Evolutionary conservation across 164 flowering plant genomes (phyloP), one percentile per base, ranked within the genome.

Genomic region (Annona squamosa): DNA sequence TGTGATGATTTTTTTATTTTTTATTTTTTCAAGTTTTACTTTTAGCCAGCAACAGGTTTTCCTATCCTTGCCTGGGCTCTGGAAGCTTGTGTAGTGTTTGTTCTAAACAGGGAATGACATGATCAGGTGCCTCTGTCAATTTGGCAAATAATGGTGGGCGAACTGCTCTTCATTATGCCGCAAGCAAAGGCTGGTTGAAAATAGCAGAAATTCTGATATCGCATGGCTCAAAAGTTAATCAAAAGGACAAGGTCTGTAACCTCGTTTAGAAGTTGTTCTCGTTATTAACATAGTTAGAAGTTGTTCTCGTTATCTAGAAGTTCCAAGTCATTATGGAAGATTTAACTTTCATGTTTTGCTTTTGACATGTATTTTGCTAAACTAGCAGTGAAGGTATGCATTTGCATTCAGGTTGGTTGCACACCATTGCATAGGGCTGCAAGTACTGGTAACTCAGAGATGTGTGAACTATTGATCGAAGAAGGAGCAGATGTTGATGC

Each of bases 401-500:
- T 37, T 67, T 48, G 13, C 48, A 0, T 83, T 69, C 81, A 96
- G 99, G 88, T 93, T 76, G 99, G 99, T 73, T 90, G 97, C 83
- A 91, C 98, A 18, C 95, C 99, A 59, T 82, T 96, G 87, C 98
- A 96, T 83, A 87, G 97, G 69, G 99, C 98, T 78, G 97, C 97
- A 18, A 91, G 98, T 81, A 84, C 87, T 0, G 97, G 95, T 66
- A 88, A 91, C 46, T 79, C 88, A 47, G 84, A 86, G 59, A 47
- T 91, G 74, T 96, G 94, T 85, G 99, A 93, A 76, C 77, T 89
- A 59, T 73, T 96, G 72, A 89, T 96, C 44, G 98, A 93, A 84
- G 99, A 96, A 85, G 98, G 98, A 72, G 97, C 97, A 57, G 97
- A 91, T 46, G 79, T 96, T 78, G 99, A 96, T 84, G 90, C 89